Evolutionary conservation across 768 basidiomycete genomes (phyloP).

Genomic region (Suillus variegatus): DNA sequence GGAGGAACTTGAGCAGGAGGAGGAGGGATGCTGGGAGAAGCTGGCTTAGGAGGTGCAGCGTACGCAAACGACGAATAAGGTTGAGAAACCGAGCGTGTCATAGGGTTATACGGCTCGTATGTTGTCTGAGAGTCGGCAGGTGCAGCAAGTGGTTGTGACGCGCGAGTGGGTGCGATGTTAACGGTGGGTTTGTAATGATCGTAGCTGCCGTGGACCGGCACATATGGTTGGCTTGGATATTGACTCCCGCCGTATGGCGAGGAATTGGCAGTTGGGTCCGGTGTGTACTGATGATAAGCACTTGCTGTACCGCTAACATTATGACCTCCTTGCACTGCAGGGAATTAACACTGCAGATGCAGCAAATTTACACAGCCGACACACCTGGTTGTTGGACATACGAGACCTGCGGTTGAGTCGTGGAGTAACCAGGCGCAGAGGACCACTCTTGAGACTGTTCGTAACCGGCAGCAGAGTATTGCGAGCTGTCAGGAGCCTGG

Average conservation of each 20-base stretch:
- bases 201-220: slow-evolving; percentile 19
- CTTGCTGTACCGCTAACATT: slow-evolving; percentile 13
- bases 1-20: slow-evolving; percentile 32
- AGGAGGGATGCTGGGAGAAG: slow-evolving; percentile 23
- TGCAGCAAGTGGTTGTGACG: slow-evolving; percentile 17
- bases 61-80: slow-evolving; percentile 22
- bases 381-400: slow-evolving; percentile 25
- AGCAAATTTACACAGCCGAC: slow-evolving; percentile 11
- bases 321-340: slow-evolving; percentile 13
- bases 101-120: slow-evolving; percentile 32
- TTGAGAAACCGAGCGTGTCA: slow-evolving; percentile 26
- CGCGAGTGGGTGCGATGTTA: slow-evolving; percentile 24
- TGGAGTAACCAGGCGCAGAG: slow-evolving; percentile 28
- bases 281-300: slow-evolving; percentile 28
- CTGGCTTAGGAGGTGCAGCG: slow-evolving; percentile 15
- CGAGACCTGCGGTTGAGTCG: slow-evolving; percentile 23
- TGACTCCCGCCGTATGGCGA: slow-evolving; percentile 18
- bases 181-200: slow-evolving; percentile 40
- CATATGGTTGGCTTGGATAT: slow-evolving; percentile 18
- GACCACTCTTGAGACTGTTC: slow-evolving; percentile 34
- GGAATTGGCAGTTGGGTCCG: slow-evolving; percentile 19
- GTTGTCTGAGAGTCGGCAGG: slow-evolving; percentile 23
- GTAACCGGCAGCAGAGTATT: slow-evolving; percentile 21
- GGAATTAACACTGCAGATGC: slow-evolving; percentile 10
- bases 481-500: slow-evolving; percentile 17